Percentiles rank a stretch among this genome's conserved stretches.
Conservation (phyloP, 331 rosid genomes). For the Cydonia oblonga region DNA sequence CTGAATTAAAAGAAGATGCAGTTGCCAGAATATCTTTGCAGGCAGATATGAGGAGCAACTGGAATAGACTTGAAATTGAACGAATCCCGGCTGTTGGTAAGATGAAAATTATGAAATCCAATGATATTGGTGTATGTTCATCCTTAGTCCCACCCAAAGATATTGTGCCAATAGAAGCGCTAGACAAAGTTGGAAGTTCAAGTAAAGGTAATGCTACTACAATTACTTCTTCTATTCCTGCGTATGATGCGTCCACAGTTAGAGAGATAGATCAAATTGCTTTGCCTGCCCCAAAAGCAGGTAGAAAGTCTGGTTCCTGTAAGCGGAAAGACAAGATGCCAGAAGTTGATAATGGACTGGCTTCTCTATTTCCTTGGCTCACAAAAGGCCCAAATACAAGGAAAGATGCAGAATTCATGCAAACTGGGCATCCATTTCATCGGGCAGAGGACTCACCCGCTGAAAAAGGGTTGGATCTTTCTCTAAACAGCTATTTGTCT, state of each 20-base stretch:
- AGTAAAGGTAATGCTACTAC: slow-evolving; percentile 20
- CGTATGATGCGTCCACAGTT: slow-evolving; percentile 24
- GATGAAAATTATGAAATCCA: slow-evolving; percentile 53
- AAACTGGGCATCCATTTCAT: slow-evolving; percentile 34
- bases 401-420: slow-evolving; percentile 35
- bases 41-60: slow-evolving; percentile 25
- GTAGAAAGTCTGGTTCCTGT: slow-evolving; percentile 32
- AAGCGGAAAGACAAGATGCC: slow-evolving; percentile 55
- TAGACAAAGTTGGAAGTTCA: slow-evolving; percentile 21
- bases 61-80: slow-evolving; percentile 33
- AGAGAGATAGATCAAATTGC: slow-evolving; percentile 33
- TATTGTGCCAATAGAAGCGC: slow-evolving; percentile 24
- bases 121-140: slow-evolving; percentile 27
- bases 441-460: slow-evolving; percentile 25
- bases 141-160: slow-evolving; percentile 26
- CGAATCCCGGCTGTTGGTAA: slow-evolving; percentile 29
- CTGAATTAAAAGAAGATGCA: slow-evolving; percentile 23
- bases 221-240: slow-evolving; percentile 18
- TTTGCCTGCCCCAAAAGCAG: slow-evolving; percentile 25
- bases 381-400: slow-evolving; percentile 19
- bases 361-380: slow-evolving; percentile 23
- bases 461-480: slow-evolving; percentile 49
- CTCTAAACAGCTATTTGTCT: slow-evolving; percentile 42
- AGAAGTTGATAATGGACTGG: slow-evolving; percentile 29
- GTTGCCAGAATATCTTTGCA: slow-evolving; percentile 22